Evolutionary conservation across 164 flowering plant genomes (phyloP).

Genomic region (Echeveria elegans): DNA sequence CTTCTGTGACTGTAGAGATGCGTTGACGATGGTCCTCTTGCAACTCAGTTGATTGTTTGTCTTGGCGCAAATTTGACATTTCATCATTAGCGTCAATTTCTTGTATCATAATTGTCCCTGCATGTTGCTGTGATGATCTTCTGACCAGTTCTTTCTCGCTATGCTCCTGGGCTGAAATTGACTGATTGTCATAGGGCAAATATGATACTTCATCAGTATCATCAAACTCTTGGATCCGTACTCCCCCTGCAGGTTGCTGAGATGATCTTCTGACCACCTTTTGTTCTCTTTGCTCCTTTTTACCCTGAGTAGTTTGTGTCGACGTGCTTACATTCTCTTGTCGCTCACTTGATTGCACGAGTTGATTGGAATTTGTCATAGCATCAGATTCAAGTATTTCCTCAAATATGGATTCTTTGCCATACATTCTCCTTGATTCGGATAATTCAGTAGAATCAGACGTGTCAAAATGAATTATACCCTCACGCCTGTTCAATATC

Average conservation of each 20-base stretch:
- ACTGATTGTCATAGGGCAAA: slow-evolving; percentile 11
- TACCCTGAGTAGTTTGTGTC: slow-evolving; percentile 15
- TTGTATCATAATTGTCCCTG: slow-evolving; percentile 17
- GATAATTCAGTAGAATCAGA: background rate
- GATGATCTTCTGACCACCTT: slow-evolving; percentile 15
- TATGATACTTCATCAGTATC: slow-evolving; percentile 22
- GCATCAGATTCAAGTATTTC: background rate
- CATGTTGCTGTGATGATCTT: slow-evolving; percentile 18
- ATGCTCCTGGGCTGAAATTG: slow-evolving; percentile 20
- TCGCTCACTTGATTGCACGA: background rate
- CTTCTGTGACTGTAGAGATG: slow-evolving; percentile 12
- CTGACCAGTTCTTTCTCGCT: slow-evolving; percentile 14
- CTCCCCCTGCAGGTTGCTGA: slow-evolving; percentile 14
- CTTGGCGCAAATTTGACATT: slow-evolving; percentile 20
- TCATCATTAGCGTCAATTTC: slow-evolving; percentile 22
- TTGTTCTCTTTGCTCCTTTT: slow-evolving; percentile 15
- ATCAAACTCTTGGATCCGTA: slow-evolving; percentile 20
- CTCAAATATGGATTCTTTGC: background rate
- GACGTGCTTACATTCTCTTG: slow-evolving; percentile 11
- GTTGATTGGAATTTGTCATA: background rate
- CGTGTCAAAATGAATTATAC: background rate
- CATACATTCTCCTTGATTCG: background rate
- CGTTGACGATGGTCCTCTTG: slow-evolving; percentile 18
- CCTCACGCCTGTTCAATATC: slow-evolving; percentile 2
- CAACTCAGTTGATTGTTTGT: slow-evolving; percentile 12